Conservation (phyloP, 2,329 filamentous ascomycete genomes). For the Ilyonectria mors-panacis region DNA sequence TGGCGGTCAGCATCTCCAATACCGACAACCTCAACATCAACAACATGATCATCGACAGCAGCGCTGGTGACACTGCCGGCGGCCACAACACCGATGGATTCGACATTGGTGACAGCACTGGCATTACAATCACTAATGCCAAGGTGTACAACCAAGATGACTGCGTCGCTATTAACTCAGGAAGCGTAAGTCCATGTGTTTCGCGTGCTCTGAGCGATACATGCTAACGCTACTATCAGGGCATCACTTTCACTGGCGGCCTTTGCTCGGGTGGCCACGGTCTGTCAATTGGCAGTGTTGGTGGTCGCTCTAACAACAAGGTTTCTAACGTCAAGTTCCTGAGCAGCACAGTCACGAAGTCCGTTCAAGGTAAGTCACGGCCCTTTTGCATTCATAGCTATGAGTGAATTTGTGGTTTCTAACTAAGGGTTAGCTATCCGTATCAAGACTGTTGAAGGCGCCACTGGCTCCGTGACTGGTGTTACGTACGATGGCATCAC, state of each 20-base stretch:
- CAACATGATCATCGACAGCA: slow-evolving; percentile 58
- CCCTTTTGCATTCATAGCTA: accelerated
- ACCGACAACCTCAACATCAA: slow-evolving; percentile 54
- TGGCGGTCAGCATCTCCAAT: slow-evolving; percentile 57
- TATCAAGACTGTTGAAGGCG: slow-evolving; percentile 64
- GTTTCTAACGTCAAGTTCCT: slow-evolving; percentile 66
- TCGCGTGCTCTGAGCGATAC: accelerated
- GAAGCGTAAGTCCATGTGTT: slow-evolving; percentile 41
- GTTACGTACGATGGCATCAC: slow-evolving; percentile 61
- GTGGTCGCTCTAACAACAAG: slow-evolving; percentile 64
- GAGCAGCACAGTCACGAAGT: slow-evolving; percentile 64
- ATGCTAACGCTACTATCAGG: slow-evolving; percentile 27
- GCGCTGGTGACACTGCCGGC: slow-evolving; percentile 52
- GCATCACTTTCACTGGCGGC: slow-evolving; percentile 62
- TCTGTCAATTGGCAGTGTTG: slow-evolving; percentile 61
- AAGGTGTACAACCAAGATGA: slow-evolving; percentile 74
- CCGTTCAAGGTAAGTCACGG: slow-evolving; percentile 60
- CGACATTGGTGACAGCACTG: slow-evolving; percentile 66
- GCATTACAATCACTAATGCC: slow-evolving; percentile 66
- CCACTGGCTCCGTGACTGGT: slow-evolving; percentile 60
- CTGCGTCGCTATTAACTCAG: slow-evolving; percentile 71
- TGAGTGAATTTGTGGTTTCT: neutral
- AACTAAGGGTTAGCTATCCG: slow-evolving; percentile 47
- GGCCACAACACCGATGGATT: slow-evolving; percentile 73
- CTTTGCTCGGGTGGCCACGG: slow-evolving; percentile 62